Evolutionary conservation across 2,329 filamentous ascomycete species (phyloP), one percentile per base, ranked within the genome.

Genomic region (Ophioceras dolichostomum): DNA sequence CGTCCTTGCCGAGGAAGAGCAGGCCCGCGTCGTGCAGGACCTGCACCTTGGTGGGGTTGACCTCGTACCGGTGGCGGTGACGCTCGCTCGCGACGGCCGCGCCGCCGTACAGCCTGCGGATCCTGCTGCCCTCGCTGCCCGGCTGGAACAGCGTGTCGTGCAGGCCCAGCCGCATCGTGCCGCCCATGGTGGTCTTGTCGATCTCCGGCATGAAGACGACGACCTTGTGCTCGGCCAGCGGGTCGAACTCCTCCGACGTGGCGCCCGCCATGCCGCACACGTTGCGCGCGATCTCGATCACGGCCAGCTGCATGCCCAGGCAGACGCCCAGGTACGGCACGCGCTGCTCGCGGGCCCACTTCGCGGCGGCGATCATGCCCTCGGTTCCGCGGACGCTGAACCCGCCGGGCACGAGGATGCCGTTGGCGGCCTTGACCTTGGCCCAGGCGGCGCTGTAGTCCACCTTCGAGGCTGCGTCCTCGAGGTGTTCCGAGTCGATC

Each of bases 131-230:
- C 47, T 85, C 78, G 28, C 69, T 76, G 39, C 67, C 68, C 2
- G 65, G 55, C 55, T 87, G 80, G 68, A 86, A 88, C 40, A 75
- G 59, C 3, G 79, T 84, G 12, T 75, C 68, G 13, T 79, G 74
- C 32, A 78, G 67, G 36, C 83, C 83, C 3, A 88, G 71, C 37
- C 83, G 73, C 83, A 88, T 88, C 3, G 80, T 86, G 22, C 79
- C 83, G 43, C 83, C 83, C 57, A 86, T 70, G 43, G 80, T 79
- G n/a, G 67, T 69, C 53, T 78, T 76, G 59, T 82, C 73, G 47
- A 5, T 57, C 50, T 95, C 89, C 2, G 89, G 89, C 91, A 96
- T 98, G 62, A 83, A 89, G 47, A 96, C 73, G 47, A 98, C 76
- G 20, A 84, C 73, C 19, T 73, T 76, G 52, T 87, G 67, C 34